Evolutionary conservation across 2,329 filamentous ascomycete species (phyloP), one percentile per base, ranked within the genome.

Genomic region (Nemania bipapillata): DNA sequence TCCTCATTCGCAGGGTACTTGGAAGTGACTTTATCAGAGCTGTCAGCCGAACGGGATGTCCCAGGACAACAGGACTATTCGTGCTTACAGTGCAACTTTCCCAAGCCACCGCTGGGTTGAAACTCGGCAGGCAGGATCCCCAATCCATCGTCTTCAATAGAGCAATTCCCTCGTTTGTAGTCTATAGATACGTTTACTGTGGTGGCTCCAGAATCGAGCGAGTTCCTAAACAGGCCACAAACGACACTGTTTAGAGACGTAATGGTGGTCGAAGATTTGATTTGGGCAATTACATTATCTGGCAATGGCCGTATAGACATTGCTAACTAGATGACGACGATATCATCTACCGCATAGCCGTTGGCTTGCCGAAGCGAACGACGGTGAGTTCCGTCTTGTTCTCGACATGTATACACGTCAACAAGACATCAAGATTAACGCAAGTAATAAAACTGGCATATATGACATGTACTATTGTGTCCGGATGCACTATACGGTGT

Each of bases 231-330:
- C 9, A 98, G 85, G 53, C 91, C 92, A 63, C 89, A 83, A 15
- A 92, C 83, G 4, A 92, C 93, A 28, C 83, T 86, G 73, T 90
- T 91, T 35, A 98, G 83, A 52, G 89, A 91, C 1, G 89, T 91
- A 73, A 98, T 91, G 63, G 87, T 84, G n/a, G 89, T 89, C 0
- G 95, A 96, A 0, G 95, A 97, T 77, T 91, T 92, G 81, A 99
- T 91, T 78, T 94, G 92, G 55, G 91, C 88, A 74, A 89, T 85
- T 65, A 92, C 92, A 72, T 92, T 85, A 42, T 86, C 81, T 12
- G 93, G 91, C 68, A 97, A 85, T 58, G 85, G 88, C 72, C 85
- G 84, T 76, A 96, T 95, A 70, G 85, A 86, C 86, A 89, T 89
- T 71, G 70, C 70, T 72, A 63, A 54, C 59, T 12, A 57, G 62